Conservation (phyloP, 2,329 filamentous ascomycete genomes). For the Incumbomyces delicatus region DNA sequence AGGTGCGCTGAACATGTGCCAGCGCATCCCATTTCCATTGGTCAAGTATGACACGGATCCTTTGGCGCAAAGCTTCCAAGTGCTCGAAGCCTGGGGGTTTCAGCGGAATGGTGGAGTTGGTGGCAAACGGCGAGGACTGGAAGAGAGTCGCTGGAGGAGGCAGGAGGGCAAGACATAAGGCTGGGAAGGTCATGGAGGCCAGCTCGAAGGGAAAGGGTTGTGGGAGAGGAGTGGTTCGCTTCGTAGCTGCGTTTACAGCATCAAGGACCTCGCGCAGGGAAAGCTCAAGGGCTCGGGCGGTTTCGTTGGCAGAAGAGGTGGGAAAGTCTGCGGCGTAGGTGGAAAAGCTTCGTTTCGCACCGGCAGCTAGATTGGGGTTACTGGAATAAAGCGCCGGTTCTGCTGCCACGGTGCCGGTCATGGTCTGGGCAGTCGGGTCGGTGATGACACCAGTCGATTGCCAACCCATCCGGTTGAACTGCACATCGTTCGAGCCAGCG, state of each 20-base stretch:
- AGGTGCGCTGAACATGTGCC: conserved; percentile 15
- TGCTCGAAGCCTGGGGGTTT: conserved; percentile 64
- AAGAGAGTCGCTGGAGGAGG: conserved; percentile 73
- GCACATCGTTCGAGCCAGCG: conserved; percentile 28
- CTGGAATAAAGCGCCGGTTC: conserved; percentile 24
- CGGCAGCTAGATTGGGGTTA: conserved; percentile 8
- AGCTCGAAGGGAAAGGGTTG: conserved; percentile 70
- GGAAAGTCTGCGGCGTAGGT: conserved; percentile 17
- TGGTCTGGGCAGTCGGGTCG: conserved; percentile 51
- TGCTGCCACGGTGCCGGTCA: conserved; percentile 29
- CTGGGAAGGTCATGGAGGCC: conserved; percentile 73
- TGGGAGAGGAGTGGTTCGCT: conserved; percentile 31
- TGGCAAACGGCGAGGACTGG: conserved; percentile 62
- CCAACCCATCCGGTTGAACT: conserved; percentile 59
- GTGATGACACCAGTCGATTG: conserved; percentile 70
- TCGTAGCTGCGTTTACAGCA: conserved; percentile 65
- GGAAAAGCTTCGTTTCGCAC: conserved; percentile 20
- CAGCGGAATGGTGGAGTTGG: conserved; percentile 71
- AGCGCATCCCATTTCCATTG: conserved; percentile 49
- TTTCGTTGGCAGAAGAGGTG: conserved; percentile 42
- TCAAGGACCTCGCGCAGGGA: conserved; percentile 74
- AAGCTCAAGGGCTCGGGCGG: conserved; percentile 71
- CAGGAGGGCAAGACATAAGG: conserved; percentile 71
- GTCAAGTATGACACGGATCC: conserved; percentile 58
- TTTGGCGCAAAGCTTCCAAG: conserved; percentile 58